phyloP scores from a whole-genome alignment of 306 rosid genomes.

The cucumber (Cucumis sativus) region DNA sequence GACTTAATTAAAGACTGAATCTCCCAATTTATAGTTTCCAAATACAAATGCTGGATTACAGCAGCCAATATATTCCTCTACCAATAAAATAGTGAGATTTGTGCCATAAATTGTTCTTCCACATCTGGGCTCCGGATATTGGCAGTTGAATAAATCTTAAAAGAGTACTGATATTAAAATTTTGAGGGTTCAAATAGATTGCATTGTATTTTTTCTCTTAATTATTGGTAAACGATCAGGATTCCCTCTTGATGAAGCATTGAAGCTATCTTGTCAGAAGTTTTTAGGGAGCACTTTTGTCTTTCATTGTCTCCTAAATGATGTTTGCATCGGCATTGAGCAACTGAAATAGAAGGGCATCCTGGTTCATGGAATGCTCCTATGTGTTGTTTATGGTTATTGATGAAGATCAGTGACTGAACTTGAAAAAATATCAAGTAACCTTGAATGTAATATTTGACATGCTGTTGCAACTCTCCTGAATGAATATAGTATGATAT shows the following conservation, averaged over 20 bases:
- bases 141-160: background rate
- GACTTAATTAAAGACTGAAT: background rate
- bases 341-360: background rate
- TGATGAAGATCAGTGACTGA: background rate
- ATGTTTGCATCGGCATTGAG: background rate
- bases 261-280: background rate
- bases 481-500: background rate
- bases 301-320: background rate
- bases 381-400: background rate
- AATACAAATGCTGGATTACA: background rate
- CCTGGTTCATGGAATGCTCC: background rate
- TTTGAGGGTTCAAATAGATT: background rate
- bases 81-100: background rate
- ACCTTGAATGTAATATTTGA: background rate
- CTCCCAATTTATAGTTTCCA: background rate
- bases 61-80: background rate
- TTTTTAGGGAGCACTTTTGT: background rate
- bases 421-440: background rate
- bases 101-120: background rate
- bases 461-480: background rate
- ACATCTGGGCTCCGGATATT: background rate
- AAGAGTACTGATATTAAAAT: background rate
- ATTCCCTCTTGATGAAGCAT: background rate
- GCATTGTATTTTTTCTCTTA: background rate
- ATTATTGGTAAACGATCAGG: background rate